Base-by-base conservation (phyloP, 2,329 filamentous ascomycete species). In the Raffaelea albimanens region DNA sequence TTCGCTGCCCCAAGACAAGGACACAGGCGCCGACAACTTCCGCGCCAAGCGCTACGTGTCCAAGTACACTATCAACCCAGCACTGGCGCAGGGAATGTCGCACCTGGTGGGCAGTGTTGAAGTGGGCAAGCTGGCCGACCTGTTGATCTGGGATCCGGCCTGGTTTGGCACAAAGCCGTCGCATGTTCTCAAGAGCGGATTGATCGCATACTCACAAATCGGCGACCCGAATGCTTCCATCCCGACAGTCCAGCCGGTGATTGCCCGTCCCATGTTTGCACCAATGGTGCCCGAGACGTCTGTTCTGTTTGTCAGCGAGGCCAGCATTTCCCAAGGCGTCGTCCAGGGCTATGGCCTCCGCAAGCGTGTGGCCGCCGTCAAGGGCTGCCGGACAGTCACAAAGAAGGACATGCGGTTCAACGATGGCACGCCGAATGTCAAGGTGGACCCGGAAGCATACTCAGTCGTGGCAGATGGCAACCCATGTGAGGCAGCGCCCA, bases 61-160 rank as follows among this genome's bases (percentile, higher is more conserved):
- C 69, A 97, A 97, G 69, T 96, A 96, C 65, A 97, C 91, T 20
- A 82, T 97, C 67, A 97, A 97, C 66, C 88, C 91, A 1, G 88
- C 91, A 11, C 73, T 96, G 52, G 82, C 90, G 0, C 91, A 97
- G 65, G 91, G 91, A 2, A 94, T 97, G 82, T 68, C 73, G 1
- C 91, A 96, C 62, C 59, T 95, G 2, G 78, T 97, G 52, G 91
- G 91, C 8, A 91, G 85, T 56, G 67, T 96, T 46, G 89, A 96
- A 68, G 78, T 88, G 0, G 90, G 89, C 44, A 96, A 95, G 68
- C 66, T 95, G 43, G 91, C 91, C 0, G 91, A 97, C 63, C 63
- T 97, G 43, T 87, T 94, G 1, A 60, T 96, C 7, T 97, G 91
- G 91, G 82, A 83, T 43, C 85, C 88, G 7, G 77, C 79, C 7